Evolutionary conservation across 2,329 filamentous ascomycete species (phyloP).

Genomic region (Aspergillus proliferans): DNA sequence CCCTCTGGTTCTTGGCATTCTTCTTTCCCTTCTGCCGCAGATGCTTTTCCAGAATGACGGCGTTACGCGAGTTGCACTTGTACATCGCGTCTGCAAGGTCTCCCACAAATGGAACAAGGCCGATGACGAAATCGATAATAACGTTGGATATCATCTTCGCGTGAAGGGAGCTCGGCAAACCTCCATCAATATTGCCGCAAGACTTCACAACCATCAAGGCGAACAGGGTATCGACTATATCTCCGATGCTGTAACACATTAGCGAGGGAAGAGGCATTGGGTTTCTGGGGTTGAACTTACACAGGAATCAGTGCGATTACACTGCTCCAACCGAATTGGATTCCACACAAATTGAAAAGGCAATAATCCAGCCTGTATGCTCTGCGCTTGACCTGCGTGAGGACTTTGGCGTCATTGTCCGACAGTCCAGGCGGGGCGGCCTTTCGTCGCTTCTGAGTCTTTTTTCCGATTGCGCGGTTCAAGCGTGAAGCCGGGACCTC

Average conservation of each 20-base stretch:
- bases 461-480: constrained; percentile 59
- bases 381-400: constrained; percentile 77
- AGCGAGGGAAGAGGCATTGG: background rate
- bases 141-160: constrained; percentile 77
- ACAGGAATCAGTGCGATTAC: constrained; percentile 78
- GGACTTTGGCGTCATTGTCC: constrained; percentile 69
- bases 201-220: constrained; percentile 68
- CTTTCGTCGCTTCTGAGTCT: constrained; percentile 78
- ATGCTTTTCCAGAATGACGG: constrained; percentile 39
- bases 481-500: constrained; percentile 67
- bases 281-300: constrained; percentile 47
- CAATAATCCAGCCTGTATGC: constrained; percentile 82
- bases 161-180: constrained; percentile 54
- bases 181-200: constrained; percentile 69
- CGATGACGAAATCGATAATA: constrained; percentile 43
- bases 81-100: constrained; percentile 43
- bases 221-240: constrained; percentile 66
- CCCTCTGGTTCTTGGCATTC: constrained; percentile 19
- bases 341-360: constrained; percentile 72
- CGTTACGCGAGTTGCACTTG: constrained; percentile 45
- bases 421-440: constrained; percentile 78
- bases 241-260: constrained; percentile 55
- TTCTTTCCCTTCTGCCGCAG: constrained; percentile 37
- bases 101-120: constrained; percentile 47
- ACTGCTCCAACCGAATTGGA: constrained; percentile 83